phyloP scores from a whole-genome alignment of 805 yeast genomes.

The Brettanomyces custersianus region DNA sequence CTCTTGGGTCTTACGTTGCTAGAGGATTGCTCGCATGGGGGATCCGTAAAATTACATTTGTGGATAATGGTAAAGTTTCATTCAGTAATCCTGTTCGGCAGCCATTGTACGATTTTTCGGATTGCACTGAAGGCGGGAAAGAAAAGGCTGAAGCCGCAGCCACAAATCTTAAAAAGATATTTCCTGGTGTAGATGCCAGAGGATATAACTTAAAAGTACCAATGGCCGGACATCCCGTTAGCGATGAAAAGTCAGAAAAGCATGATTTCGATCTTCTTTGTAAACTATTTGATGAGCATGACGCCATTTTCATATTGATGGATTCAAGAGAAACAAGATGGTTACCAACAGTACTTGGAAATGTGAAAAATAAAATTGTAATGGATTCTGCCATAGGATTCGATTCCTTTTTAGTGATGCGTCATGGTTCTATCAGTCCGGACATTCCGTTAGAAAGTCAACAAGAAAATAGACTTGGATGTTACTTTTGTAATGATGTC shows the following conservation, averaged over 20 bases:
- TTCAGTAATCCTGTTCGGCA: constrained; percentile 95
- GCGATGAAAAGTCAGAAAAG: constrained; percentile 41
- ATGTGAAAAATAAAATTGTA: constrained; percentile 59
- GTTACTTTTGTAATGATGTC: constrained; percentile 94
- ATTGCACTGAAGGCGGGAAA: constrained; percentile 66
- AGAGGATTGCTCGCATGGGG: constrained; percentile 94
- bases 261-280: constrained; percentile 44
- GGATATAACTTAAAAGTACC: constrained; percentile 76
- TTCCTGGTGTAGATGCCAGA: constrained; percentile 61
- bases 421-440: constrained; percentile 59
- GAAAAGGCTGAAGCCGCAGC: constrained; percentile 80
- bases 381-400: constrained; percentile 93
- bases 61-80: constrained; percentile 83
- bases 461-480: constrained; percentile 52
- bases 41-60: constrained; percentile 72
- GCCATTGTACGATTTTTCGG: constrained; percentile 75
- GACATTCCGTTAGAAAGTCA: constrained; percentile 15
- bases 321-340: constrained; percentile 95
- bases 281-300: constrained; percentile 54
- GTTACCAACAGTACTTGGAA: constrained; percentile 87
- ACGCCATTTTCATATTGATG: constrained; percentile 71
- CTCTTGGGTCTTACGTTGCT: constrained; percentile 87
- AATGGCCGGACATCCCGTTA: constrained; percentile 89
- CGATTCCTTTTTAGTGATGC: constrained; percentile 87
- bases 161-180: constrained; percentile 55